Evolutionary conservation across 192 early-diverging fungal genomes (phyloP), one percentile per base, ranked within the genome.

Genomic region (Funneliformis mosseae): DNA sequence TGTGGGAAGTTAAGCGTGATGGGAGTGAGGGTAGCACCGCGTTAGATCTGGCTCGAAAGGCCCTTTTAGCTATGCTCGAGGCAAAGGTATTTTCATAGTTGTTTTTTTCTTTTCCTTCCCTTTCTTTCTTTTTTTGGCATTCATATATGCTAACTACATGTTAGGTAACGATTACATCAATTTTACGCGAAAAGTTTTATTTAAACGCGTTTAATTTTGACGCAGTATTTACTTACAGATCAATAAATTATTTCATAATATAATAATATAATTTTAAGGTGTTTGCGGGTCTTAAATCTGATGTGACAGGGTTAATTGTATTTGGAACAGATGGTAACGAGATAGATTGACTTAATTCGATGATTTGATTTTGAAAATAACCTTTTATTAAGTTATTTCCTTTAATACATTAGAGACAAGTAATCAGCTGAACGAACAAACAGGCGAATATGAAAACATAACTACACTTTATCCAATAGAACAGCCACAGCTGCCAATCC

Each of bases 221-320:
- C 68, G 39, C 18, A 41, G 14, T 21, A n/a, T 10, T 70, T 10
- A n/a, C n/a, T n/a, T n/a, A n/a, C n/a, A n/a, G n/a, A n/a, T n/a
- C n/a, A n/a, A n/a, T n/a, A n/a, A n/a, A n/a, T n/a, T n/a, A n/a
- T n/a, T n/a, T n/a, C n/a, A n/a, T n/a, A n/a, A n/a, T n/a, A n/a
- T n/a, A n/a, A n/a, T n/a, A n/a, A n/a, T n/a, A n/a, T n/a, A n/a
- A n/a, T n/a, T n/a, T n/a, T n/a, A 63, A 94, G 92, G 86, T 94
- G 16, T 84, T 93, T 43, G 83, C 83, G 46, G 89, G 87, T 28
- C 80, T 91, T n/a, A 94, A 94, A 80, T 88, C 87, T 11, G 93
- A 94, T 70, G 80, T 86, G 41, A 89, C 91, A 38, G 84, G 85
- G 33, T 76, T 94, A 0, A 66, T 94, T 41, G 76, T 92, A 8